Evolutionary conservation across 768 basidiomycete species (phyloP).

Genomic region (Leccinum pellstonianum): DNA sequence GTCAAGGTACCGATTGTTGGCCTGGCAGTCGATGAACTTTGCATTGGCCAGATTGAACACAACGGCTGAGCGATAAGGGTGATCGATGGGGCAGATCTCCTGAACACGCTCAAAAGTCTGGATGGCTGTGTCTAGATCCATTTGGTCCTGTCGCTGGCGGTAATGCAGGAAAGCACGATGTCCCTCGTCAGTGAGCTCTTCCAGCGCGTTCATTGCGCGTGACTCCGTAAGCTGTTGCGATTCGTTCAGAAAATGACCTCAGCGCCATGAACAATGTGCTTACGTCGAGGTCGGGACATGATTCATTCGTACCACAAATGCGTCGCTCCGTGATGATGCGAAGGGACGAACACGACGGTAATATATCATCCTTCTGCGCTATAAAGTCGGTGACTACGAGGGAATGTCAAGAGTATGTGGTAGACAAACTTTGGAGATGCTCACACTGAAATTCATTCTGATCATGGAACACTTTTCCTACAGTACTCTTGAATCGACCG

Average conservation of each 20-base stretch:
- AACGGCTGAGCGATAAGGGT: background rate
- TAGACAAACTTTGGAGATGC: too few species aligned
- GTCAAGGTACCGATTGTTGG: background rate
- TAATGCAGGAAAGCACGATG: background rate
- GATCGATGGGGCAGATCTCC: background rate
- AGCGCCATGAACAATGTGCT: background rate
- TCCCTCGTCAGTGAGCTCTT: background rate
- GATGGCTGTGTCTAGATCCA: background rate
- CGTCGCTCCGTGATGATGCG: too few species aligned
- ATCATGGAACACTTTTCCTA: too few species aligned
- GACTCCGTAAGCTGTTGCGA: background rate
- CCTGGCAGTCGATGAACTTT: background rate
- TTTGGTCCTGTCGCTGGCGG: background rate
- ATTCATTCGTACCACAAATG: too few species aligned
- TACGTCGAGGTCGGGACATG: too few species aligned
- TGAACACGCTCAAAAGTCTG: background rate
- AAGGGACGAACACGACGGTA: too few species aligned
- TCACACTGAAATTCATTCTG: too few species aligned
- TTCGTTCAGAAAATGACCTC: background rate
- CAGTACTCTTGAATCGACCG: too few species aligned
- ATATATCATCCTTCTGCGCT: too few species aligned
- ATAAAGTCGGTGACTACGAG: too few species aligned
- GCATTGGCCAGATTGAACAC: background rate
- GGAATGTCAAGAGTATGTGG: too few species aligned
- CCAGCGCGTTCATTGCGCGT: background rate